Base-by-base conservation (phyloP, 148 eudicot genomes). In the Silene conica region DNA sequence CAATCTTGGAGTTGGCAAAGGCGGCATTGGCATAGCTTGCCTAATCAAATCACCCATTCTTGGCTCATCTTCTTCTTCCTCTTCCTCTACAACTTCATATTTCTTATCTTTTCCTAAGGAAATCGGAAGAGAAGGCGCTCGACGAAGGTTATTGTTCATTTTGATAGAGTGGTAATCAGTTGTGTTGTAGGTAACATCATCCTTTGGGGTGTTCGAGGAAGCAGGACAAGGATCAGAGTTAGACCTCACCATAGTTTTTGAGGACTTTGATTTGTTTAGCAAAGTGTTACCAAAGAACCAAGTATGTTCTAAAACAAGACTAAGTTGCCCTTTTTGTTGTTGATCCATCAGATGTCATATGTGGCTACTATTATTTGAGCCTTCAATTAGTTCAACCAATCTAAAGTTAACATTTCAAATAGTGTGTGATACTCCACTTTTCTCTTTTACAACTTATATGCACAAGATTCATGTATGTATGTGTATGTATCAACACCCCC, bases 21-120 rank as follows among this genome's bases (percentile, higher is more conserved):
- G 74, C 62, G 74, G 74, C 62, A 77, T n/a, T 57, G 86, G 86
- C 86, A 84, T 81, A 8, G 86, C 98, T 77, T 93, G 92, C 81
- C 89, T 85, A 19, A 93, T 93, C 83, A 93, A 82, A 67, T 82
- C 87, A 23, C 95, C 87, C 87, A 93, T 78, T 20, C 88, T 80
- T 28, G 86, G 85, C 63, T 88, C 98, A 60, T 84, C 85, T 14
- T 76, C 89, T 13, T 89, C 93, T 12, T 67, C 70, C 15, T 41
- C 77, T 4, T 64, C 82, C 5, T 56, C 63, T 15, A 16, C 16
- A 58, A 18, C 43, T 13, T 54, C 54, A 58, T 45, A 70, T 56
- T 74, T 74, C 14, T 3, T 19, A 6, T 55, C 74, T 20, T 63
- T 68, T 8, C 80, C 75, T 28, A 77, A 46, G 14, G 54, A 63